phyloP scores from a whole-genome alignment of 164 flowering plant species.

The Stephania cephalantha region DNA sequence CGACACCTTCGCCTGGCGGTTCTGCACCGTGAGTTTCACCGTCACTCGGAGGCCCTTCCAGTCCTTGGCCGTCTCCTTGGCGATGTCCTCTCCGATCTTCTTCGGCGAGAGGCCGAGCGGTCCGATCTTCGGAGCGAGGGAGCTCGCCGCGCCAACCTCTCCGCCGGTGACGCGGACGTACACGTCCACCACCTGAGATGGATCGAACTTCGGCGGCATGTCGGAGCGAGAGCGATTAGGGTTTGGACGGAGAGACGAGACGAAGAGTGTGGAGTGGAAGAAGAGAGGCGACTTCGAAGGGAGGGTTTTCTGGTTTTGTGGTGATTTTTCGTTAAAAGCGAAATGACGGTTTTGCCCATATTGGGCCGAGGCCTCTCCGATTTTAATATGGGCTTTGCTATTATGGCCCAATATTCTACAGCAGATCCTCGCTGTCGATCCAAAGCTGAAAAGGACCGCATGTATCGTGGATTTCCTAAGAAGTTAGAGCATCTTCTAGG shows the following conservation, averaged over 20 bases:
- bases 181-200: slow-evolving; percentile 62
- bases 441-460: too few species aligned
- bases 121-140: slow-evolving; percentile 75
- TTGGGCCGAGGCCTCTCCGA: too few species aligned
- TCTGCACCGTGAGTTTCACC: slow-evolving; percentile 74
- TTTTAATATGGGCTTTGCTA: too few species aligned
- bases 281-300: neutral
- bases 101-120: slow-evolving; percentile 75
- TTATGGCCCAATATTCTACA: too few species aligned
- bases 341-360: neutral
- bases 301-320: slow-evolving; percentile 5
- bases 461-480: too few species aligned
- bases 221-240: neutral
- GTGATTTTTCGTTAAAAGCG: too few species aligned
- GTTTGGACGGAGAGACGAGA: neutral
- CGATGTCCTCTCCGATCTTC: slow-evolving; percentile 75
- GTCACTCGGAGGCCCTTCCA: slow-evolving; percentile 83
- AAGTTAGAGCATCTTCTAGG: too few species aligned
- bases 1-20: slow-evolving; percentile 70
- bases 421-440: too few species aligned
- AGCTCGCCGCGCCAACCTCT: slow-evolving; percentile 72
- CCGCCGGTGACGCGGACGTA: slow-evolving; percentile 77
- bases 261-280: neutral
- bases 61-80: slow-evolving; percentile 74
- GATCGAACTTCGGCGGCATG: slow-evolving; percentile 78